Conservation (phyloP, 164 flowering plant species). For the Berberis thunbergii region DNA sequence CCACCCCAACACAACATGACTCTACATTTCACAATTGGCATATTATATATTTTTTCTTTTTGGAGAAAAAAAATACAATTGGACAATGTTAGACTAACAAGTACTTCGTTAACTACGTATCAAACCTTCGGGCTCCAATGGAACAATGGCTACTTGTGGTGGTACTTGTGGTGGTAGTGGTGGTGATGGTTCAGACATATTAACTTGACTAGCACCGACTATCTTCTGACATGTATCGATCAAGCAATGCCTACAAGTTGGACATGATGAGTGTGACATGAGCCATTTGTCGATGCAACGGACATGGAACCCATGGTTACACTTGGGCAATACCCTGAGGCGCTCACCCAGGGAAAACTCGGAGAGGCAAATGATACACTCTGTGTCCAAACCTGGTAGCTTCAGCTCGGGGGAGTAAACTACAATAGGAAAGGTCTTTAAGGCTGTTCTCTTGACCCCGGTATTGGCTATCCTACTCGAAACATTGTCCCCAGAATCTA, state of each 20-base stretch:
- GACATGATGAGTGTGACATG: slow-evolving; percentile 72
- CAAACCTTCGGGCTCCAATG: slow-evolving; percentile 59
- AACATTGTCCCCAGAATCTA: slow-evolving; percentile 4
- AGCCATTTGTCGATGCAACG: slow-evolving; percentile 82
- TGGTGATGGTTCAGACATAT: slow-evolving; percentile 7
- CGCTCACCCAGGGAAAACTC: slow-evolving; percentile 56
- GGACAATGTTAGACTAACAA: slow-evolving; percentile 3
- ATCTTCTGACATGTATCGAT: slow-evolving; percentile 53
- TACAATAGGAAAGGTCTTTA: slow-evolving; percentile 47
- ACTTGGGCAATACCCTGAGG: slow-evolving; percentile 56
- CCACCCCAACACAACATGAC: background rate
- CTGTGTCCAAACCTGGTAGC: slow-evolving; percentile 38
- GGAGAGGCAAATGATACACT: slow-evolving; percentile 70
- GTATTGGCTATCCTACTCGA: slow-evolving; percentile 34
- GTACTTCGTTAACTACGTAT: slow-evolving; percentile 28
- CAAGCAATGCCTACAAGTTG: slow-evolving; percentile 69
- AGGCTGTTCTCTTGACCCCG: slow-evolving; percentile 58
- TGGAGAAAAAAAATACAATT: background rate
- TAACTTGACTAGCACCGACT: slow-evolving; percentile 24
- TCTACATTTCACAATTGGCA: background rate
- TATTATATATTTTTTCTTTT: background rate
- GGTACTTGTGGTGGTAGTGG: slow-evolving; percentile 8
- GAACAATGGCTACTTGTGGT: slow-evolving; percentile 29
- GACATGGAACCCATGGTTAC: slow-evolving; percentile 76
- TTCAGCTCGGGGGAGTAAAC: slow-evolving; percentile 33